Evolutionary conservation across 2,329 filamentous ascomycete species (phyloP).

Genomic region (Epichloe gansuensis): DNA sequence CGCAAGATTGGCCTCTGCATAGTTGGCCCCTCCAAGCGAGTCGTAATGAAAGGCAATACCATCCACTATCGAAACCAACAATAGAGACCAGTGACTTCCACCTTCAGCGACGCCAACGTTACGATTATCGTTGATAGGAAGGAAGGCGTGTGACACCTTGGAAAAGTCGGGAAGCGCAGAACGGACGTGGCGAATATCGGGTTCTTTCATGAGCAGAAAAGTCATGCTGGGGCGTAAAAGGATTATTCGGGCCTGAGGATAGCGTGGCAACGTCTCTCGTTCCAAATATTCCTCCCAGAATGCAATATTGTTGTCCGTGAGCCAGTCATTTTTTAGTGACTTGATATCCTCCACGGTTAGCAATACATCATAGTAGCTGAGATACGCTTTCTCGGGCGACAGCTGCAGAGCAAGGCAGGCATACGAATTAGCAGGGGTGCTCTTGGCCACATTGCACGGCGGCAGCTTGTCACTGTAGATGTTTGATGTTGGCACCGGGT

Average conservation of each 20-base stretch:
- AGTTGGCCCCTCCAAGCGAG: constrained; percentile 65
- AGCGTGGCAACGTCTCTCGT: constrained; percentile 69
- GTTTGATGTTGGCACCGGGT: too few species aligned
- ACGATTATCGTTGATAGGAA: constrained; percentile 83
- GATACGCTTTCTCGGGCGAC: constrained; percentile 24
- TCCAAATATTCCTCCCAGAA: constrained; percentile 99
- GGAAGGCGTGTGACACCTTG: constrained; percentile 79
- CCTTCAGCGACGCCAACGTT: constrained; percentile 70
- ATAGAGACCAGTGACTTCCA: constrained; percentile 86
- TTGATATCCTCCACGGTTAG: constrained; percentile 81
- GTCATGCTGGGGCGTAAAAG: constrained; percentile 88
- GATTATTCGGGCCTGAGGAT: constrained; percentile 72
- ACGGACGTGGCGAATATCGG: constrained; percentile 40
- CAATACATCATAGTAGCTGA: constrained; percentile 29
- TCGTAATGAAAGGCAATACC: constrained; percentile 95
- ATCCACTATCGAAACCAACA: constrained; percentile 80
- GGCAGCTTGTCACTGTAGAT: too few species aligned
- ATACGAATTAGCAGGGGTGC: background rate
- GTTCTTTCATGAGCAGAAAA: constrained; percentile 73
- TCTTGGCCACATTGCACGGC: background rate
- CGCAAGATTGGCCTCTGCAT: constrained; percentile 56
- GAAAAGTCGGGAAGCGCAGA: constrained; percentile 70
- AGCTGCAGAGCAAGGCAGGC: constrained; percentile 29
- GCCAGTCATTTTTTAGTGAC: constrained; percentile 81
- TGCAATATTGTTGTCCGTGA: constrained; percentile 93